A percentile compares a stretch with the other conserved stretches of the same genome.
phyloP scores from a whole-genome alignment of 1,139 yeast genomes.

The Zhuliangozyma parablackwelliae region DNA sequence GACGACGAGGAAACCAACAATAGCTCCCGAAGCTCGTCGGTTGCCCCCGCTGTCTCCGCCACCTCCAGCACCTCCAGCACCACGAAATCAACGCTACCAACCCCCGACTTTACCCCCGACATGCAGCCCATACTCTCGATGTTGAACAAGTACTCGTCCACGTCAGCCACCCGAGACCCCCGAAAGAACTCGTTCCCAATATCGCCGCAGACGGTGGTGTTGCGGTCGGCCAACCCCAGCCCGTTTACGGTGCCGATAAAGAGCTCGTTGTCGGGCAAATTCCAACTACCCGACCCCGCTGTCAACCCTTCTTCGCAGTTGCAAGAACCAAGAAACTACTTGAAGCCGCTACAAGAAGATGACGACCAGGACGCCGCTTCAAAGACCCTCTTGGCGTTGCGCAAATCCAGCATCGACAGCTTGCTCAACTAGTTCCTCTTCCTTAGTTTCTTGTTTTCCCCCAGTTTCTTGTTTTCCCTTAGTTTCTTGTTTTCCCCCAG shows the following conservation, averaged over 20 bases:
- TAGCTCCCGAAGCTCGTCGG: constrained; percentile 7
- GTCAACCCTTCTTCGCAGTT: constrained; percentile 14
- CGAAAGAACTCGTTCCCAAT: constrained; percentile 10
- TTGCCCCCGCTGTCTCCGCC: constrained; percentile 2
- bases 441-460: constrained; percentile 3
- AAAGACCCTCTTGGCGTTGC: constrained; percentile 37
- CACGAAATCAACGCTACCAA: constrained; percentile 25
- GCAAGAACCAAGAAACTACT: constrained; percentile 16
- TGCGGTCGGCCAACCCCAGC: constrained; percentile 18
- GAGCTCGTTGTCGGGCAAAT: constrained; percentile 14
- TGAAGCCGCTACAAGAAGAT: constrained; percentile 9
- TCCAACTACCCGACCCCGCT: constrained; percentile 42
- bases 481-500: constrained; percentile 10
- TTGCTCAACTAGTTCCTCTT: constrained; percentile 27
- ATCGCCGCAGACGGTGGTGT: constrained; percentile 11
- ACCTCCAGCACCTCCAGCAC: constrained; percentile 6
- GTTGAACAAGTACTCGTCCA: constrained; percentile 20
- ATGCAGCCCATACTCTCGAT: constrained; percentile 33
- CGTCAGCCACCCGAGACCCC: constrained; percentile 4
- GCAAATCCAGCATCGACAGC: constrained; percentile 42
- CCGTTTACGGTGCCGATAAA: constrained; percentile 22
- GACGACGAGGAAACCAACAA: constrained; percentile 9
- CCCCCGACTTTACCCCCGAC: constrained; percentile 44
- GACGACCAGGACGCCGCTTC: constrained; percentile 24
- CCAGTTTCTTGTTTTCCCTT: constrained; percentile 4